These are phyloP conservation scores for Corymbia maculata DNA, from an alignment of 345 rosid species.

Conservation along the genomic window DNA sequence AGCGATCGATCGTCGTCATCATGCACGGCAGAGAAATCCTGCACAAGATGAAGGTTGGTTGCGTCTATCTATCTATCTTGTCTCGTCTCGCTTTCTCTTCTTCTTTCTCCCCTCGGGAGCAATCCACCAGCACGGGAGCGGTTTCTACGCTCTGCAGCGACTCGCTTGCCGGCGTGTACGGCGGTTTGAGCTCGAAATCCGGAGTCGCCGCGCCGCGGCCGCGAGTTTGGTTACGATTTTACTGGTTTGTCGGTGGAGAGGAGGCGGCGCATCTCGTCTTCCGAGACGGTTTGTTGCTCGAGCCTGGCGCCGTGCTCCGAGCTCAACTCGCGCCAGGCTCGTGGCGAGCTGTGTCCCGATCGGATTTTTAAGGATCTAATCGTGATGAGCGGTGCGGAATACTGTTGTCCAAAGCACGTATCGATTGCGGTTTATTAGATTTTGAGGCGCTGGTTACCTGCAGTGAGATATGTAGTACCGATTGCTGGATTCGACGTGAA, in stretches of 20 bases:
- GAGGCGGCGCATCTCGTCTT: neutral
- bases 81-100: neutral
- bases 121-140: neutral
- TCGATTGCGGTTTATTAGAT: neutral
- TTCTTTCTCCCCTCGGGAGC: neutral
- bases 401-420: neutral
- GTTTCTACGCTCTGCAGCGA: neutral
- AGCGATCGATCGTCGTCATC: neutral
- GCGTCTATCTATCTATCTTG: neutral
- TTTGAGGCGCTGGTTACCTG: neutral
- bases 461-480: neutral
- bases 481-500: neutral
- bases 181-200: neutral
- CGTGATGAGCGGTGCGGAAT: neutral
- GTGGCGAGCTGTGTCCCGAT: neutral
- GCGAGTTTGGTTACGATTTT: neutral
- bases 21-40: constrained; percentile 67
- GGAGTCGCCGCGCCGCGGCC: neutral
- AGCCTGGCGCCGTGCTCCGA: neutral
- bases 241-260: neutral
- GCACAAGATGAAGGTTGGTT: constrained; percentile 66
- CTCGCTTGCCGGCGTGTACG: neutral
- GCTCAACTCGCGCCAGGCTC: neutral
- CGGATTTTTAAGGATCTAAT: neutral
- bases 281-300: neutral